Percentiles rank a stretch among this genome's conserved stretches.
Evolutionary conservation across 2,329 filamentous ascomycete genomes (phyloP).

Genomic region (Cryphonectria parasitica): DNA sequence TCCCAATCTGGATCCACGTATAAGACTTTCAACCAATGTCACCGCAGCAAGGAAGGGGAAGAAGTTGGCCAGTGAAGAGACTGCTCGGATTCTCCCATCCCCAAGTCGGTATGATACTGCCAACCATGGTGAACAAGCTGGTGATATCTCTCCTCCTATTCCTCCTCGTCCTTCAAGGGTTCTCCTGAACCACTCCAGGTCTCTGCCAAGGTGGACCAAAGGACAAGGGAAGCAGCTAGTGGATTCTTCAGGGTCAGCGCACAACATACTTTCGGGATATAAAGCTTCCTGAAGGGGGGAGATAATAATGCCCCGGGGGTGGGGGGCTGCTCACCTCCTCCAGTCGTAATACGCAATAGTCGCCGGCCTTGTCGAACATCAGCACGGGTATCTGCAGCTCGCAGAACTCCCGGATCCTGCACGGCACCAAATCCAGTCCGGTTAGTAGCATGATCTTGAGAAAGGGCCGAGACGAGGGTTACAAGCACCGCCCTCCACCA

Average conservation of each 20-base stretch:
- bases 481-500: neutral
- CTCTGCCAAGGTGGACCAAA: conserved; percentile 32
- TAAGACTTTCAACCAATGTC: neutral
- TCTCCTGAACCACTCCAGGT: conserved; percentile 21
- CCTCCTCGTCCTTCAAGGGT: neutral
- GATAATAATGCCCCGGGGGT: neutral
- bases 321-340: conserved; percentile 58
- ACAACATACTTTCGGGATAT: neutral
- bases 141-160: neutral
- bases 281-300: conserved; percentile 17
- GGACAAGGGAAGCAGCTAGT: conserved; percentile 60
- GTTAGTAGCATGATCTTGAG: neutral
- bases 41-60: neutral
- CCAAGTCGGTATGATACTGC: neutral
- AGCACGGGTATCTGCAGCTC: conserved; percentile 73
- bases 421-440: neutral
- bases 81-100: neutral
- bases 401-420: conserved; percentile 77
- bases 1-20: neutral
- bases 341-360: conserved; percentile 71
- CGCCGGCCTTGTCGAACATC: conserved; percentile 87
- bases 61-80: neutral
- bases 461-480: too few species aligned
- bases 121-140: neutral
- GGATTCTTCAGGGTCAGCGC: conserved; percentile 15